phyloP scores from a whole-genome alignment of 495 filamentous ascomycete species.

The Thermothielavioides terrestris region DNA sequence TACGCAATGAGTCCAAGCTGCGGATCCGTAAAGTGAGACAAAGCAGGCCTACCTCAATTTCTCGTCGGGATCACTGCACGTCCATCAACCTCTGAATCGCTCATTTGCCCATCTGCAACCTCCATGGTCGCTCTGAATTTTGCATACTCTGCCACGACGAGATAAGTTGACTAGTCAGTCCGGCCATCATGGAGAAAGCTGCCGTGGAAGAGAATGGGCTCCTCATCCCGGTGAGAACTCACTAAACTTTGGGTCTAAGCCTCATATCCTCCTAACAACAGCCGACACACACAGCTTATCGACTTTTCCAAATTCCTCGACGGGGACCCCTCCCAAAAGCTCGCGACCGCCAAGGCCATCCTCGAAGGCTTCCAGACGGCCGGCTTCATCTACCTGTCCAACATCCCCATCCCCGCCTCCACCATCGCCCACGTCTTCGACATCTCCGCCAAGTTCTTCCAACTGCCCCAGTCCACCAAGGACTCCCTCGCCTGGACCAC shows the following conservation, averaged over 20 bases:
- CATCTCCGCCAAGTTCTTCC: conserved; percentile 70
- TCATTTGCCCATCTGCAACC: too few species aligned
- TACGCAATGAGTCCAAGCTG: too few species aligned
- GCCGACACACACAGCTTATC: conserved; percentile 53
- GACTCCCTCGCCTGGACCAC: conserved; percentile 60
- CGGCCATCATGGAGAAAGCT: conserved; percentile 35
- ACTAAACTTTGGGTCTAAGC: too few species aligned
- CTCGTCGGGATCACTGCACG: too few species aligned
- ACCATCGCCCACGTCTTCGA: conserved; percentile 56
- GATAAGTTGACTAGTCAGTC: background rate
- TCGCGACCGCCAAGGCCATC: conserved; percentile 59
- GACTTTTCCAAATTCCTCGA: conserved; percentile 72
- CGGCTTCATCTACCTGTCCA: conserved; percentile 85
- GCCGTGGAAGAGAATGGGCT: conserved; percentile 60
- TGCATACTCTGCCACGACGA: too few species aligned
- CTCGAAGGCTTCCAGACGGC: conserved; percentile 73
- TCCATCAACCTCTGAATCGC: too few species aligned
- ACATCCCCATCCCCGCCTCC: conserved; percentile 59
- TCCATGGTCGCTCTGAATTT: too few species aligned
- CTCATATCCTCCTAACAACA: too few species aligned
- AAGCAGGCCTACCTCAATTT: too few species aligned
- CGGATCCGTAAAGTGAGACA: background rate
- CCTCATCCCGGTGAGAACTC: conserved; percentile 54
- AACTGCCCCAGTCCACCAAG: conserved; percentile 59
- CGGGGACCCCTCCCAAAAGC: conserved; percentile 52